A percentile compares a stretch with the other conserved stretches of the same genome.
These are phyloP conservation scores for Vigna mungo DNA, from an alignment of 306 rosid species.

Conservation along the genomic window DNA sequence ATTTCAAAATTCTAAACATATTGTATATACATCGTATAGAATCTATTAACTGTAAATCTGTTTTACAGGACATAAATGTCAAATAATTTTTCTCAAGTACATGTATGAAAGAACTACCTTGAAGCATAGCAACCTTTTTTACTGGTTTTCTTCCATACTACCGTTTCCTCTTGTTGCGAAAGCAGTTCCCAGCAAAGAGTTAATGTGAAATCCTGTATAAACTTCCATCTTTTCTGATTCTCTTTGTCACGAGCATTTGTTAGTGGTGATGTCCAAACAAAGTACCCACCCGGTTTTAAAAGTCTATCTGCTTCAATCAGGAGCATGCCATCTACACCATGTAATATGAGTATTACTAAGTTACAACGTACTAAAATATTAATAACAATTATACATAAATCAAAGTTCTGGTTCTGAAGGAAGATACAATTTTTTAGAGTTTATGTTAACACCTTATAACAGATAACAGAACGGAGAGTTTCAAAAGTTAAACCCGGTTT, in stretches of 20 bases:
- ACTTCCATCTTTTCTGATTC: slow-evolving; percentile 82
- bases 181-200: slow-evolving; percentile 93
- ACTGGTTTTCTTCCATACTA: slow-evolving; percentile 92
- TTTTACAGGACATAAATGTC: not conserved
- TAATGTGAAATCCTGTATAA: slow-evolving; percentile 66
- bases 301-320: slow-evolving; percentile 96
- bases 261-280: slow-evolving; percentile 94
- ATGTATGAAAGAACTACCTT: slow-evolving; percentile 60
- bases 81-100: slow-evolving; percentile 16
- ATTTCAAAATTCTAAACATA: slow-evolving; percentile 19
- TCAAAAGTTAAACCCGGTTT: not conserved
- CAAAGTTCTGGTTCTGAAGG: slow-evolving; percentile 6
- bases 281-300: slow-evolving; percentile 96
- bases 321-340: slow-evolving; percentile 74
- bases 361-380: slow-evolving; percentile 16
- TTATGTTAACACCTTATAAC: slow-evolving; percentile 3
- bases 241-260: slow-evolving; percentile 80
- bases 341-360: slow-evolving; percentile 39
- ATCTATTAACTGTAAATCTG: slow-evolving; percentile 26
- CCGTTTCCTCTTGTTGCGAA: slow-evolving; percentile 96
- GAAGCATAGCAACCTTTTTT: slow-evolving; percentile 77
- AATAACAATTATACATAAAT: not conserved
- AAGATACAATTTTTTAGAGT: not conserved
- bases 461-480: slow-evolving; percentile 3
- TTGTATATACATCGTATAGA: slow-evolving; percentile 30